Conservation (phyloP, 208 protist genomes). For the Vickermania spadyakhi region DNA sequence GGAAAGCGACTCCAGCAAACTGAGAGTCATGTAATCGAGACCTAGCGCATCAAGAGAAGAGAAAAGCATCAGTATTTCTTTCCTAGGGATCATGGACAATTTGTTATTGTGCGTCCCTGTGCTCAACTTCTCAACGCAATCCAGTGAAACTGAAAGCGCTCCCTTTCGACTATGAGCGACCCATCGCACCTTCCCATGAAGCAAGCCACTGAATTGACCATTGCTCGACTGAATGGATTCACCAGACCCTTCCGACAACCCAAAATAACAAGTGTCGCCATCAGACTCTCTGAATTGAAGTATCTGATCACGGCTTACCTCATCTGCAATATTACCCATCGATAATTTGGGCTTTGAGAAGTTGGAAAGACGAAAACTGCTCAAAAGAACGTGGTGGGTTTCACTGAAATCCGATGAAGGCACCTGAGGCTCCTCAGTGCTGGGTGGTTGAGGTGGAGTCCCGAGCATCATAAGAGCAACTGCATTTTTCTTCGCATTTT, state of each 20-base stretch:
- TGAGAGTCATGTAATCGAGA: not conserved
- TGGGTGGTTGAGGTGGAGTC: not conserved
- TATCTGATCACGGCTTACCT: slow-evolving; percentile 26
- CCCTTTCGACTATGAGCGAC: slow-evolving; percentile 16
- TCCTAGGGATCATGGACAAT: slow-evolving; percentile 18
- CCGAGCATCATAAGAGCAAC: slow-evolving; percentile 11
- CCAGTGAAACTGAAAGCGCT: slow-evolving; percentile 1
- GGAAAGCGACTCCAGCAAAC: slow-evolving; percentile 8
- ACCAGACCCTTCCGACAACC: slow-evolving; percentile 28
- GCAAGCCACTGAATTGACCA: slow-evolving; percentile 16
- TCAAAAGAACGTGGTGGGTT: slow-evolving; percentile 19
- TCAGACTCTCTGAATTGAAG: slow-evolving; percentile 14
- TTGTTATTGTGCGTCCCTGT: slow-evolving; percentile 13
- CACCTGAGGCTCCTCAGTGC: not conserved
- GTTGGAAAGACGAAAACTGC: slow-evolving; percentile 30
- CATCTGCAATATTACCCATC: slow-evolving; percentile 22
- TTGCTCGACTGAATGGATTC: slow-evolving; percentile 15
- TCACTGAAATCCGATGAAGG: not conserved
- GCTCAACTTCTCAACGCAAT: slow-evolving; percentile 11
- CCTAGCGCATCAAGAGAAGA: slow-evolving; percentile 5
- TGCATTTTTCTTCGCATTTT: not conserved
- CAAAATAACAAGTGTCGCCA: slow-evolving; percentile 22
- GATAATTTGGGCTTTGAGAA: slow-evolving; percentile 16
- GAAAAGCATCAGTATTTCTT: slow-evolving; percentile 20
- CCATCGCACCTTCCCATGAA: slow-evolving; percentile 31